A percentile compares a stretch with the other conserved stretches of the same genome.
phyloP scores from a whole-genome alignment of 768 basidiomycete genomes.

The Panellus pusillus region DNA sequence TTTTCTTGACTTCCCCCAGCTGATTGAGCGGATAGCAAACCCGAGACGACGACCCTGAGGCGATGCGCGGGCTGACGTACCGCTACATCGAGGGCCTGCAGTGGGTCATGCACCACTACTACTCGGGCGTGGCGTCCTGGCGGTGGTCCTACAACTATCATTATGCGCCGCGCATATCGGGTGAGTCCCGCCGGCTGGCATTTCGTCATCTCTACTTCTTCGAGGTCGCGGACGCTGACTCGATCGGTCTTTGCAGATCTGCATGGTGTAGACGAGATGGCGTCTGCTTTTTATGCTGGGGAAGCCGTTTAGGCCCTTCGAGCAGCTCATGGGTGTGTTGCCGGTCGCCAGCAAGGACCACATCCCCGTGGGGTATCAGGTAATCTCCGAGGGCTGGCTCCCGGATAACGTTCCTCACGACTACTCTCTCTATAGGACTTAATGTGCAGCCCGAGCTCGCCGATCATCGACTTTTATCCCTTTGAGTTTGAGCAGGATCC shows the following conservation, averaged over 20 bases:
- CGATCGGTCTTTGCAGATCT: slow-evolving; percentile 32
- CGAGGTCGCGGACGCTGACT: background rate
- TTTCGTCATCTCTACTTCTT: background rate
- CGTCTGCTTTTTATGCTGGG: slow-evolving; percentile 88
- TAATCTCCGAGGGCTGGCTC: slow-evolving; percentile 27
- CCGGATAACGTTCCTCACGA: too few relatives aligned
- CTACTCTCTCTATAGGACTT: slow-evolving; percentile 58
- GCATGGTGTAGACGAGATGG: slow-evolving; percentile 76
- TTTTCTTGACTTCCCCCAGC: background rate
- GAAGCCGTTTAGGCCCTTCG: slow-evolving; percentile 86
- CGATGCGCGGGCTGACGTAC: slow-evolving; percentile 69
- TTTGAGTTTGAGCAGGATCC: slow-evolving; percentile 87
- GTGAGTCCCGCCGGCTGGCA: slow-evolving; percentile 57
- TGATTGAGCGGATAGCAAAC: slow-evolving; percentile 64
- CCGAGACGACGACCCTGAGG: slow-evolving; percentile 69
- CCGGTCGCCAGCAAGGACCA: slow-evolving; percentile 88
- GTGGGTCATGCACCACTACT: slow-evolving; percentile 99
- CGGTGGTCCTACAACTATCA: slow-evolving; percentile 99
- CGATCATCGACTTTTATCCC: slow-evolving; percentile 95
- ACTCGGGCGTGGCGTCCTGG: slow-evolving; percentile 95
- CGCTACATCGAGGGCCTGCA: slow-evolving; percentile 93
- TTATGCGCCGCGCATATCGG: slow-evolving; percentile 94
- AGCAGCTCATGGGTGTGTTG: slow-evolving; percentile 97
- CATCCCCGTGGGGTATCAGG: slow-evolving; percentile 84
- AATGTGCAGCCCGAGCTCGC: slow-evolving; percentile 81